Conservation (phyloP, 2,329 filamentous ascomycete genomes). For the Graphilbum fragrans region DNA sequence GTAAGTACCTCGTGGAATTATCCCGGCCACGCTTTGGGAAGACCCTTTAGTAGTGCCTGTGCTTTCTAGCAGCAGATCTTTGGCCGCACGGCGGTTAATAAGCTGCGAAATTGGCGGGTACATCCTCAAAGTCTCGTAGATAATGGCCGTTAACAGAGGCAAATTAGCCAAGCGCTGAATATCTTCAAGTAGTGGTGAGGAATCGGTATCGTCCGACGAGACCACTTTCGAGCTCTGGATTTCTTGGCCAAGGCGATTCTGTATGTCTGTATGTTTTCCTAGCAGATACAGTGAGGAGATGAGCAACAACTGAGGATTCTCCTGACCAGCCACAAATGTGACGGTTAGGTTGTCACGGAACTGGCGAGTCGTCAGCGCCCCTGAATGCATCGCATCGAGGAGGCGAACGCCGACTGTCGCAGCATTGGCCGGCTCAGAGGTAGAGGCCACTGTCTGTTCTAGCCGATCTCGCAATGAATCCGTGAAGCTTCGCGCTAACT, state of each 20-base stretch:
- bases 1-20: slow-evolving; percentile 58
- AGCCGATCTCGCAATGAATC: not conserved
- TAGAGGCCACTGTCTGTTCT: too few relatives aligned
- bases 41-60: not conserved
- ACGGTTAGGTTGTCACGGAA: not conserved
- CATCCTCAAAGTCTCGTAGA: not conserved
- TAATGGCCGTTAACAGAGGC: not conserved
- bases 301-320: not conserved
- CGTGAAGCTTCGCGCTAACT: not conserved
- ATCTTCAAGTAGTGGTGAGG: too few relatives aligned
- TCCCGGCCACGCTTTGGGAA: slow-evolving; percentile 47
- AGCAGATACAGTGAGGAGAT: not conserved
- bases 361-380: not conserved
- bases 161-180: not conserved
- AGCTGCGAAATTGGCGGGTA: not conserved
- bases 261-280: not conserved
- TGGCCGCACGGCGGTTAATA: not conserved
- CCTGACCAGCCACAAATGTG: not conserved
- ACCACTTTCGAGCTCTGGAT: too few relatives aligned
- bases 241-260: not conserved
- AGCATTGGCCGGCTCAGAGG: too few relatives aligned
- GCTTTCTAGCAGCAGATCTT: not conserved
- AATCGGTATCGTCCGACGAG: too few relatives aligned
- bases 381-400: not conserved
- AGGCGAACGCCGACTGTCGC: not conserved